phyloP scores from a whole-genome alignment of 352 stramenopile genomes.

The Peronosclerospora sorghi region DNA sequence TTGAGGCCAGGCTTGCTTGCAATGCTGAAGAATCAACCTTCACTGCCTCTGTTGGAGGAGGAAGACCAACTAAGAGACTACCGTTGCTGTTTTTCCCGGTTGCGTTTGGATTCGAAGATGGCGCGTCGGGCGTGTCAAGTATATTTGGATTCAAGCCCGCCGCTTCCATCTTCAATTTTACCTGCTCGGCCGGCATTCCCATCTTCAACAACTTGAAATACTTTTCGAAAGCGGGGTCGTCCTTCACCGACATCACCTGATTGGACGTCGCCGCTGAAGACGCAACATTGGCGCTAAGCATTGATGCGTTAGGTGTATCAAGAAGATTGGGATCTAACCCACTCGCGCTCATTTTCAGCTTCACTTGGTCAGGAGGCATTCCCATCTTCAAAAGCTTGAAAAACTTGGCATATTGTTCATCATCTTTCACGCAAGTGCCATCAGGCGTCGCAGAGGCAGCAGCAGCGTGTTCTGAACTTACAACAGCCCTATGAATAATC shows the following conservation, averaged over 20 bases:
- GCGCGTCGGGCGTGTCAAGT: slow-evolving; percentile 55
- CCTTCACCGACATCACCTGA: slow-evolving; percentile 71
- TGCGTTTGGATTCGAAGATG: slow-evolving; percentile 55
- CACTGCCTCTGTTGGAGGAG: slow-evolving; percentile 49
- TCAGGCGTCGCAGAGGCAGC: slow-evolving; percentile 2
- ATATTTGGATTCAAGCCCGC: slow-evolving; percentile 56
- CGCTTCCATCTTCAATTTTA: slow-evolving; percentile 88
- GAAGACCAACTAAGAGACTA: slow-evolving; percentile 42
- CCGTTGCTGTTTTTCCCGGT: slow-evolving; percentile 7
- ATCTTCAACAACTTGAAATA: slow-evolving; percentile 94
- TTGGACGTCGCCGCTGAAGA: neutral
- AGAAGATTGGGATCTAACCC: slow-evolving; percentile 85
- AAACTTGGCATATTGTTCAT: slow-evolving; percentile 88
- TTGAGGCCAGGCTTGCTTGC: slow-evolving; percentile 45
- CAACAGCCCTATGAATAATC: slow-evolving; percentile 35
- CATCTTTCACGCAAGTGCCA: slow-evolving; percentile 46
- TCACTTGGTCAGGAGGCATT: slow-evolving; percentile 89
- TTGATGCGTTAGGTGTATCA: slow-evolving; percentile 78
- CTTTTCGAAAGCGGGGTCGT: slow-evolving; percentile 88
- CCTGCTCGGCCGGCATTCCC: slow-evolving; percentile 82
- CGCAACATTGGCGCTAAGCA: slow-evolving; percentile 39
- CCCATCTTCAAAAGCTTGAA: slow-evolving; percentile 95
- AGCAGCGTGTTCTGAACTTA: neutral
- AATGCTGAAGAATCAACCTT: slow-evolving; percentile 54
- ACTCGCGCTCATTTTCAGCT: slow-evolving; percentile 91